A percentile compares a stretch with the other conserved stretches of the same genome.
Conservation (phyloP, 1,139 yeast species). For the Taphrina confusa region DNA sequence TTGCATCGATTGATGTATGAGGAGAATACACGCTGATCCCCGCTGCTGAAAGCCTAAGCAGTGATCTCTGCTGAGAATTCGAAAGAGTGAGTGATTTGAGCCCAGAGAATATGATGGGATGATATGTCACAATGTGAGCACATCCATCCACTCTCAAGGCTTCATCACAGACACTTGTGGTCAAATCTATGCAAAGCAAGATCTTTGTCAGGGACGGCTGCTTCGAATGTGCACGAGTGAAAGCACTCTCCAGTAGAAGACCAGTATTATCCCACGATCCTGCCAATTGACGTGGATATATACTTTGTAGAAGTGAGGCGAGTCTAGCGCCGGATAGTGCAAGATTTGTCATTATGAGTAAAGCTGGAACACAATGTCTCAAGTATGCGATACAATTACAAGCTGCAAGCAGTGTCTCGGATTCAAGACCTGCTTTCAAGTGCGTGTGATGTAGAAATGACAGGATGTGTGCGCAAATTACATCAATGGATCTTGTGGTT, state of each 20-base stretch:
- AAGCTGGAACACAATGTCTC: too few relatives aligned
- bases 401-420: too few relatives aligned
- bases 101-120: slow-evolving; percentile 87
- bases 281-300: slow-evolving; percentile 73
- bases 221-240: slow-evolving; percentile 37
- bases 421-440: too few relatives aligned
- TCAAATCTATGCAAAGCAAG: slow-evolving; percentile 78
- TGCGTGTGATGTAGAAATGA: too few relatives aligned
- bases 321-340: slow-evolving; percentile 7
- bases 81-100: slow-evolving; percentile 67
- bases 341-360: neutral
- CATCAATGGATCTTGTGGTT: too few relatives aligned
- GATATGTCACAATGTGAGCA: slow-evolving; percentile 72
- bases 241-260: slow-evolving; percentile 66
- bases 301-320: slow-evolving; percentile 54
- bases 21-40: slow-evolving; percentile 90
- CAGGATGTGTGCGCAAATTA: too few relatives aligned
- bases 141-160: slow-evolving; percentile 56
- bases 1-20: slow-evolving; percentile 95
- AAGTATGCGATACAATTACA: too few relatives aligned
- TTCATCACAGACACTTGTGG: slow-evolving; percentile 80
- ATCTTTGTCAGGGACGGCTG: slow-evolving; percentile 50
- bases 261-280: slow-evolving; percentile 98
- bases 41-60: slow-evolving; percentile 68
- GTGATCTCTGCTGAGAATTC: slow-evolving; percentile 80